phyloP scores from a whole-genome alignment of 2,329 filamentous ascomycete species.

The Aureobasidium vineae region DNA sequence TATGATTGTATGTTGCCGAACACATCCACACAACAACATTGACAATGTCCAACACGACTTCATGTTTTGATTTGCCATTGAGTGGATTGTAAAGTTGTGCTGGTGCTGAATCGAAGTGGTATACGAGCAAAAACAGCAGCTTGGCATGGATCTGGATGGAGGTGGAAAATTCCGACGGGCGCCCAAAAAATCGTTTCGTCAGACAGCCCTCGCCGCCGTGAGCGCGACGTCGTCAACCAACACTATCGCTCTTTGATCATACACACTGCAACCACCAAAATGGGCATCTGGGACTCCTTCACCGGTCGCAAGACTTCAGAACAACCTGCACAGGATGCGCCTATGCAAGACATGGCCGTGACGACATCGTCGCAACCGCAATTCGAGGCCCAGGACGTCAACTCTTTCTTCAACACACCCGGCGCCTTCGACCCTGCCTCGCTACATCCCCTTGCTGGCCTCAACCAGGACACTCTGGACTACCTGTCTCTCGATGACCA shows the following conservation, averaged over 20 bases:
- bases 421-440: slow-evolving; percentile 80
- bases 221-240: slow-evolving; percentile 4
- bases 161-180: slow-evolving; percentile 14
- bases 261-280: slow-evolving; percentile 34
- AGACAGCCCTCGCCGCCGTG: slow-evolving; percentile 21
- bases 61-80: neutral
- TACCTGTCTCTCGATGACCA: slow-evolving; percentile 95
- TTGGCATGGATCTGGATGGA: slow-evolving; percentile 15
- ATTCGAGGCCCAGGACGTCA: slow-evolving; percentile 67
- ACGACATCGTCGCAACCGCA: slow-evolving; percentile 45
- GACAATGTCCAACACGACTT: too few species aligned
- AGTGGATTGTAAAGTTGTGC: neutral
- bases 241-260: neutral
- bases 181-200: slow-evolving; percentile 24
- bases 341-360: slow-evolving; percentile 49
- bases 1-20: neutral
- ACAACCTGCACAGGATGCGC: slow-evolving; percentile 45
- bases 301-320: slow-evolving; percentile 56
- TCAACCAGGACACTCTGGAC: slow-evolving; percentile 90
- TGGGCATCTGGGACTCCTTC: slow-evolving; percentile 62
- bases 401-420: slow-evolving; percentile 76
- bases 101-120: neutral
- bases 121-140: neutral
- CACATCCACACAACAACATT: neutral
- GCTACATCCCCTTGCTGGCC: slow-evolving; percentile 87